Conservation (phyloP, 192 early-diverging fungal species). For the Podila epicladia region DNA sequence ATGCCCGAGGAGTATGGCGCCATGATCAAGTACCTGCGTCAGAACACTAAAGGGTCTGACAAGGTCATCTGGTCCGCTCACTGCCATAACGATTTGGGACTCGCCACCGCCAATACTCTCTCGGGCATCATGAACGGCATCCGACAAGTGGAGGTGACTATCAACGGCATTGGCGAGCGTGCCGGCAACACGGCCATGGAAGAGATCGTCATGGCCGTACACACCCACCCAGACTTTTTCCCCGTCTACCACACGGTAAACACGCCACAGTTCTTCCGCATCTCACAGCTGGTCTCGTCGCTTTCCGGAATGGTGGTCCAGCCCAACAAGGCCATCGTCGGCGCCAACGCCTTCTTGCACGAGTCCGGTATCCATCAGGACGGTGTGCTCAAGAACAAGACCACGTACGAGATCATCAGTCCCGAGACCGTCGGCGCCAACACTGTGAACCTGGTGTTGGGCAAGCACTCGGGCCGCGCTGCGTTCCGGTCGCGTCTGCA, state of each 20-base stretch:
- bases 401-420: conserved; percentile 96
- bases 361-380: conserved; percentile 99
- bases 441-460: conserved; percentile 86
- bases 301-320: conserved; percentile 96
- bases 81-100: conserved; percentile 97
- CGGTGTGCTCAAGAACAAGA: conserved; percentile 95
- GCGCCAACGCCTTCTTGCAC: conserved; percentile 96
- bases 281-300: conserved; percentile 89
- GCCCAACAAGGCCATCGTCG: conserved; percentile 98
- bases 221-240: conserved; percentile 90
- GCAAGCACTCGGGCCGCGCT: conserved; percentile 97
- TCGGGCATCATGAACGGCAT: conserved; percentile 92
- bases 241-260: conserved; percentile 93
- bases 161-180: conserved; percentile 99
- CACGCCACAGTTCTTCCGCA: conserved; percentile 86
- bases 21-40: conserved; percentile 84
- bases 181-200: conserved; percentile 98
- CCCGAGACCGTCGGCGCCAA: conserved; percentile 93
- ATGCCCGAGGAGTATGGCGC: conserved; percentile 90
- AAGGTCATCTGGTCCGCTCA: conserved; percentile 93
- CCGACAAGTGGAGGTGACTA: conserved; percentile 95
- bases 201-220: conserved; percentile 95
- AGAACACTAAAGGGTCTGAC: conserved; percentile 76
- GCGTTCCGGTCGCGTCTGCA: conserved; percentile 87
- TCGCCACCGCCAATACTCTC: conserved; percentile 96